Percentiles rank a stretch among this genome's conserved stretches.
phyloP scores from a whole-genome alignment of 768 basidiomycete species.

The Leccinum subgranulosum region DNA sequence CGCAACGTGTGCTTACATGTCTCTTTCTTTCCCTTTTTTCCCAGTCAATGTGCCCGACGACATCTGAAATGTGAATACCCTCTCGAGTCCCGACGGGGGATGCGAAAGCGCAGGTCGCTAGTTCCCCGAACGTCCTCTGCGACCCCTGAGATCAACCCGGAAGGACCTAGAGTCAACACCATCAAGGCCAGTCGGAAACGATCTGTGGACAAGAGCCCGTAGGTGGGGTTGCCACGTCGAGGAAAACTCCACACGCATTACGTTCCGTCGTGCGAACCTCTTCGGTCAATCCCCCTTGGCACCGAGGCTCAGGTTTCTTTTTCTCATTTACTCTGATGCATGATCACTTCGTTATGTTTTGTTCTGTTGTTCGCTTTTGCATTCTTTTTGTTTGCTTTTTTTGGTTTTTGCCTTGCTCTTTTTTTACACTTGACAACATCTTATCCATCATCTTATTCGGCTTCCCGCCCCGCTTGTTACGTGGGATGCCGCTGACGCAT shows the following conservation, averaged over 20 bases:
- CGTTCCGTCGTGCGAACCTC: slow-evolving; percentile 8
- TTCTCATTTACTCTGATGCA: slow-evolving; percentile 6
- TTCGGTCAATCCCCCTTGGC: slow-evolving; percentile 1
- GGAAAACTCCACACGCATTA: neutral
- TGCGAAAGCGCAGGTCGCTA: slow-evolving; percentile 45
- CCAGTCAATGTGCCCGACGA: slow-evolving; percentile 70
- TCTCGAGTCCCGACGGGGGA: slow-evolving; percentile 64
- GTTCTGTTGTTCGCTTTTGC: slow-evolving; percentile 19
- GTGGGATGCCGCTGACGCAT: slow-evolving; percentile 27
- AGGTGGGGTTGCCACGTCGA: slow-evolving; percentile 4
- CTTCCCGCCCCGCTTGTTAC: slow-evolving; percentile 7
- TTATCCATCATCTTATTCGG: slow-evolving; percentile 34
- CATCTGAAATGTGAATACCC: slow-evolving; percentile 72
- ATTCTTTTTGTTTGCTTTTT: neutral
- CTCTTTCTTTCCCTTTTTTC: slow-evolving; percentile 19
- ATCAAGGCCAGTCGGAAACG: slow-evolving; percentile 29
- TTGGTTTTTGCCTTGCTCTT: neutral
- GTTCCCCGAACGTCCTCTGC: slow-evolving; percentile 29
- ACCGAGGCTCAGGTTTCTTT: slow-evolving; percentile 1
- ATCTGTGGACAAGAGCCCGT: slow-evolving; percentile 25
- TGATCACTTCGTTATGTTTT: slow-evolving; percentile 20
- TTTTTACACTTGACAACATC: slow-evolving; percentile 12
- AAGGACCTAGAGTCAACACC: slow-evolving; percentile 21
- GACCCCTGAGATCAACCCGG: slow-evolving; percentile 24
- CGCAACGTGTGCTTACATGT: slow-evolving; percentile 21